Conservation (phyloP, 257 asterid genomes). For the Fraxinus americana region DNA sequence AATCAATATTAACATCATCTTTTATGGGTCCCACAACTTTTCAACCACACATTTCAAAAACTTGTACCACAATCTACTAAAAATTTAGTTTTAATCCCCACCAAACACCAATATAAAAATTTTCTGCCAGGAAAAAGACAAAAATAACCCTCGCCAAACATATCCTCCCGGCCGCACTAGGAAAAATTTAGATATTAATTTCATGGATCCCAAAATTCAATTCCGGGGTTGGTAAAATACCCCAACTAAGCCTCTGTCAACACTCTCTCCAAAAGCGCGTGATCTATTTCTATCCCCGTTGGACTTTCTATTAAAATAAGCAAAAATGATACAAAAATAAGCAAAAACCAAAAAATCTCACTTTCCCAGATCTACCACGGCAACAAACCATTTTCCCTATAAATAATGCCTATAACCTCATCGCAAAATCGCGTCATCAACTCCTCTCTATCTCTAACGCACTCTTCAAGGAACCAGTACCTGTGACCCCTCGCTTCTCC, state of each 20-base stretch:
- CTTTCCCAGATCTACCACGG: slow-evolving; percentile 40
- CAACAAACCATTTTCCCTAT: slow-evolving; percentile 40
- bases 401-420: slow-evolving; percentile 31
- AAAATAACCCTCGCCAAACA: too few species aligned
- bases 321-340: slow-evolving; percentile 7
- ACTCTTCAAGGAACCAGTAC: slow-evolving; percentile 27
- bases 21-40: too few species aligned
- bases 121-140: too few species aligned
- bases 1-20: too few species aligned
- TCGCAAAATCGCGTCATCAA: slow-evolving; percentile 42
- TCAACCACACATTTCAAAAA: too few species aligned
- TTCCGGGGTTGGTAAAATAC: neutral
- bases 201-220: neutral
- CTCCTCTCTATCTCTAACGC: slow-evolving; percentile 10
- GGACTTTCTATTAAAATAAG: slow-evolving; percentile 1
- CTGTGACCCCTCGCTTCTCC: slow-evolving; percentile 10
- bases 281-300: neutral
- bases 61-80: too few species aligned
- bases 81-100: too few species aligned
- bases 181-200: too few species aligned
- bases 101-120: too few species aligned
- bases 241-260: slow-evolving; percentile 19
- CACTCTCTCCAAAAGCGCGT: slow-evolving; percentile 22
- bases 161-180: too few species aligned
- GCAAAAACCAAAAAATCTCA: slow-evolving; percentile 17